A percentile compares a stretch with the other conserved stretches of the same genome.
These are phyloP conservation scores for Ustilago sp. DNA, from an alignment of 1,284 basidiomycete genomes.

Conservation along the genomic window DNA sequence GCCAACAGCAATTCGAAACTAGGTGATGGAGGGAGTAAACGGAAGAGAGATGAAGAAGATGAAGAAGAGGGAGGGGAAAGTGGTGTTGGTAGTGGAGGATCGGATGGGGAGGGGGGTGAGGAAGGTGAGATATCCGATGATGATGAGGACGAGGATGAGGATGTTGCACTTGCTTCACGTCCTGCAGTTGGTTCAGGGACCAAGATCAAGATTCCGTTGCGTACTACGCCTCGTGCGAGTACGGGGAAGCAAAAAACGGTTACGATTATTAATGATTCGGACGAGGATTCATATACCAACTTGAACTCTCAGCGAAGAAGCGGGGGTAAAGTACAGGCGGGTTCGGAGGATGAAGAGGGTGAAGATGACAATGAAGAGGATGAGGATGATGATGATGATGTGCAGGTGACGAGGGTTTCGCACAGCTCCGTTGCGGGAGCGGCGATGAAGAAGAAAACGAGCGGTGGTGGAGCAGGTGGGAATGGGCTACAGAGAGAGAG, in stretches of 20 bases:
- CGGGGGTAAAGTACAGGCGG: not conserved
- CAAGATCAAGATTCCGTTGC: conserved; percentile 24
- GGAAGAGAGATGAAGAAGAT: conserved; percentile 40
- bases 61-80: conserved; percentile 32
- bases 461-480: not conserved
- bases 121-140: conserved; percentile 50
- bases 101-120: conserved; percentile 32
- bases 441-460: conserved; percentile 12
- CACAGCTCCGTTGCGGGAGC: not conserved
- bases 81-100: conserved; percentile 10
- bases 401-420: conserved; percentile 23
- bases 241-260: conserved; percentile 22
- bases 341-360: conserved; percentile 37
- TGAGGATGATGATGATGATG: conserved; percentile 29
- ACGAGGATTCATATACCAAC: conserved; percentile 22
- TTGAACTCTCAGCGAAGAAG: conserved; percentile 8
- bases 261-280: conserved; percentile 25
- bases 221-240: conserved; percentile 2
- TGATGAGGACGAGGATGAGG: conserved; percentile 37
- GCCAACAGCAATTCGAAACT: not conserved
- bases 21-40: conserved; percentile 10
- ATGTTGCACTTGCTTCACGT: conserved; percentile 23
- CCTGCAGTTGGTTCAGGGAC: conserved; percentile 7
- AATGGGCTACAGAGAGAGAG: conserved; percentile 37
- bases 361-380: conserved; percentile 26